phyloP scores from a whole-genome alignment of 2,329 filamentous ascomycete genomes.

The Colletotrichum incanum region DNA sequence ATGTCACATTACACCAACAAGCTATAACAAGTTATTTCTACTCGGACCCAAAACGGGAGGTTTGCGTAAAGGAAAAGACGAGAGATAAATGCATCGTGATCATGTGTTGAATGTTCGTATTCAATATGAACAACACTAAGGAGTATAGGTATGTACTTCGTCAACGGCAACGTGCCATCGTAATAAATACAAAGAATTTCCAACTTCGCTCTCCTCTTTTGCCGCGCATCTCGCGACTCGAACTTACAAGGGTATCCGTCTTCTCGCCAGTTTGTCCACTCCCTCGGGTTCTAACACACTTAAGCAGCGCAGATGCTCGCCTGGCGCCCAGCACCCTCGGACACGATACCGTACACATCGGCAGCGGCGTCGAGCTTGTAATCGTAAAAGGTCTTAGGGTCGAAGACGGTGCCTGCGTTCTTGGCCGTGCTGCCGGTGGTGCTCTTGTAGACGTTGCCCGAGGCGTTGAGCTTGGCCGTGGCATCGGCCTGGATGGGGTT shows the following conservation, averaged over 20 bases:
- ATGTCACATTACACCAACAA: too few relatives aligned
- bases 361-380: slow-evolving; percentile 43
- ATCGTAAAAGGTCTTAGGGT: slow-evolving; percentile 40
- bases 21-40: too few relatives aligned
- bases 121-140: slow-evolving; percentile 25
- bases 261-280: not conserved
- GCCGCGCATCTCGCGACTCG: not conserved
- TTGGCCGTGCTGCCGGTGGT: slow-evolving; percentile 33
- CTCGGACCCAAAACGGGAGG: too few relatives aligned
- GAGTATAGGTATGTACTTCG: slow-evolving; percentile 13
- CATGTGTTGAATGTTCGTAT: not conserved
- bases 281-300: not conserved
- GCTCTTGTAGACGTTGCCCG: slow-evolving; percentile 43
- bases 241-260: not conserved
- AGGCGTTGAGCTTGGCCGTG: slow-evolving; percentile 37
- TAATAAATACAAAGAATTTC: slow-evolving; percentile 33
- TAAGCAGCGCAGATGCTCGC: slow-evolving; percentile 45
- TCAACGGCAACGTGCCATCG: slow-evolving; percentile 20
- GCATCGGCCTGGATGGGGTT: slow-evolving; percentile 45
- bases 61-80: too few relatives aligned
- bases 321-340: slow-evolving; percentile 45
- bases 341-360: slow-evolving; percentile 46
- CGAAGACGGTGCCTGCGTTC: slow-evolving; percentile 40
- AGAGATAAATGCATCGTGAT: too few relatives aligned
- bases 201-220: not conserved